Evolutionary conservation across 1,139 yeast species (phyloP).

Genomic region (Sugiyamaella japonica): DNA sequence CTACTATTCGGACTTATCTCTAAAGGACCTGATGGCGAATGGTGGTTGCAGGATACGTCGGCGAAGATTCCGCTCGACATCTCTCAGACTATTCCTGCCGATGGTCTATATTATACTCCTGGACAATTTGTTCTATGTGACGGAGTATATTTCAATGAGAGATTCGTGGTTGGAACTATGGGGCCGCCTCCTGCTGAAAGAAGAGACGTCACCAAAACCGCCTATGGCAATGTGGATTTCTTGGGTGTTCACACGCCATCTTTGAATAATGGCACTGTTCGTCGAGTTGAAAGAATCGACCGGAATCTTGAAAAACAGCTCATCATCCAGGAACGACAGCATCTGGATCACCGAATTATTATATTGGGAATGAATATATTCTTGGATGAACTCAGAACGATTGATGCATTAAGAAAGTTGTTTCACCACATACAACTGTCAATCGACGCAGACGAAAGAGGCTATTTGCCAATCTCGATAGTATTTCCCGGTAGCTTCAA

Average conservation of each 20-base stretch:
- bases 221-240: constrained; percentile 78
- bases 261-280: constrained; percentile 23
- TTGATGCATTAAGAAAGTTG: constrained; percentile 63
- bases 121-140: constrained; percentile 84
- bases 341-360: constrained; percentile 57
- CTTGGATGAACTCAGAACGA: constrained; percentile 57
- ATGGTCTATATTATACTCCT: constrained; percentile 68
- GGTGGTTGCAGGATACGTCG: constrained; percentile 77
- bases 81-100: constrained; percentile 53
- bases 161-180: constrained; percentile 71
- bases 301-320: constrained; percentile 57
- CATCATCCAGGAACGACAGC: constrained; percentile 55
- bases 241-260: constrained; percentile 57
- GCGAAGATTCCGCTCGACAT: constrained; percentile 72
- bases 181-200: constrained; percentile 90
- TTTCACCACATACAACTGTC: constrained; percentile 50
- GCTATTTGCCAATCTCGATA: constrained; percentile 56
- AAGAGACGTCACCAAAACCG: constrained; percentile 62
- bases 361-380: constrained; percentile 73
- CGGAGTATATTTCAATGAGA: constrained; percentile 72
- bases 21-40: constrained; percentile 63
- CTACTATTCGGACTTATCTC: constrained; percentile 75
- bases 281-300: constrained; percentile 53
- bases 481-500: constrained; percentile 70
- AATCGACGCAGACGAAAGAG: constrained; percentile 43